Evolutionary conservation across 2,329 filamentous ascomycete genomes (phyloP).

Genomic region (Fusarium sarcochroum): DNA sequence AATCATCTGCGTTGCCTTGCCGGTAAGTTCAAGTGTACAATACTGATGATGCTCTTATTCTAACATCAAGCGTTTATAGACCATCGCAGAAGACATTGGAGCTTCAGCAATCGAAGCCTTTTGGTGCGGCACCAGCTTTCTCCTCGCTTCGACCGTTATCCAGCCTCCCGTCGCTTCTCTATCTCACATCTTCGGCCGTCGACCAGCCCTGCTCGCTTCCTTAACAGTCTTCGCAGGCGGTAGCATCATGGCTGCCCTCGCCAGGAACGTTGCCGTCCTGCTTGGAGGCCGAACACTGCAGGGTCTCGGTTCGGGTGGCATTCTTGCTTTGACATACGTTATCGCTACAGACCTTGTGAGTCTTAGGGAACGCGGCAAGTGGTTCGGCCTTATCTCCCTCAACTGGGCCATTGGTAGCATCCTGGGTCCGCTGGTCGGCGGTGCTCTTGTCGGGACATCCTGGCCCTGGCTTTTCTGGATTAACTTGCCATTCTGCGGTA

Average conservation of each 20-base stretch:
- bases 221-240: conserved; percentile 38
- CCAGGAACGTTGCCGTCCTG: conserved; percentile 48
- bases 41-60: neutral
- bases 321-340: conserved; percentile 62
- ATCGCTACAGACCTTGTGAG: conserved; percentile 63
- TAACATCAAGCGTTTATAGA: conserved; percentile 21
- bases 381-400: conserved; percentile 55
- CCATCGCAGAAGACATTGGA: conserved; percentile 43
- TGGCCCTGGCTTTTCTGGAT: conserved; percentile 78
- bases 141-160: conserved; percentile 45
- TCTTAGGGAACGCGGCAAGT: conserved; percentile 59
- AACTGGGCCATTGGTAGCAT: conserved; percentile 70
- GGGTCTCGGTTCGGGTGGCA: conserved; percentile 66
- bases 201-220: conserved; percentile 37
- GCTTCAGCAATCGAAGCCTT: conserved; percentile 44
- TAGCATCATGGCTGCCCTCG: conserved; percentile 42
- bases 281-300: conserved; percentile 66
- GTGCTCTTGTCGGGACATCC: conserved; percentile 65
- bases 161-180: conserved; percentile 45
- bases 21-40: conserved; percentile 21
- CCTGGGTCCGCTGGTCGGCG: conserved; percentile 59
- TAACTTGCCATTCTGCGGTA: conserved; percentile 67
- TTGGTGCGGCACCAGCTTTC: conserved; percentile 46
- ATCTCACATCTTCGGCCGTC: conserved; percentile 45
- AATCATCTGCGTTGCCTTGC: conserved; percentile 44